Percentiles rank a stretch among this genome's conserved stretches.
Conservation (phyloP, 257 asterid species). For the Ehretia macrophylla region DNA sequence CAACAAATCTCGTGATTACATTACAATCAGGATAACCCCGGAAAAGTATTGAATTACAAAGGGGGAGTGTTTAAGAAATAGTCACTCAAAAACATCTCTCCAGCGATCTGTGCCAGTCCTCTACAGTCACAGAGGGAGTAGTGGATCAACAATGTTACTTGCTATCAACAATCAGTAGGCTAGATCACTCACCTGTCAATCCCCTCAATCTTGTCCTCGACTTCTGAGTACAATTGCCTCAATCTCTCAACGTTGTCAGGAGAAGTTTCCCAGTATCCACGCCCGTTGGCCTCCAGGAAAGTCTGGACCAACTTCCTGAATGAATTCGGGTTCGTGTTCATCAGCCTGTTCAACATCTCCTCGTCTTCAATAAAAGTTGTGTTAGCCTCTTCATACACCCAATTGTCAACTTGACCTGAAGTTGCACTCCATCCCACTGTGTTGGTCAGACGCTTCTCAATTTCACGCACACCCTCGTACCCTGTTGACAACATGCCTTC, state of each 20-base stretch:
- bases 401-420: slow-evolving; percentile 94
- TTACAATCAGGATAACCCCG: too few species aligned
- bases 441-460: slow-evolving; percentile 82
- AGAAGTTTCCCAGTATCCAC: slow-evolving; percentile 98
- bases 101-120: too few species aligned
- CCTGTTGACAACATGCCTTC: slow-evolving; percentile 95
- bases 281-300: slow-evolving; percentile 92
- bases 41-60: too few species aligned
- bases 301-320: slow-evolving; percentile 94
- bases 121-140: too few species aligned
- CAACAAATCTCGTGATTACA: too few species aligned
- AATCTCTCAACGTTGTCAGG: slow-evolving; percentile 72
- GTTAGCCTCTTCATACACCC: slow-evolving; percentile 98
- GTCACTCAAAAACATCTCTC: too few species aligned
- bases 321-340: slow-evolving; percentile 85
- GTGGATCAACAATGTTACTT: too few species aligned
- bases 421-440: slow-evolving; percentile 99
- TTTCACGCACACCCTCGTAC: slow-evolving; percentile 93
- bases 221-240: slow-evolving; percentile 85
- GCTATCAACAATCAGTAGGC: too few species aligned
- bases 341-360: slow-evolving; percentile 82
- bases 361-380: slow-evolving; percentile 79
- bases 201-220: slow-evolving; percentile 98
- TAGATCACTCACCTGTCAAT: slow-evolving; percentile 80
- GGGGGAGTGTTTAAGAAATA: too few species aligned